phyloP scores from a whole-genome alignment of 805 yeast genomes.

The Candida quercuum region DNA sequence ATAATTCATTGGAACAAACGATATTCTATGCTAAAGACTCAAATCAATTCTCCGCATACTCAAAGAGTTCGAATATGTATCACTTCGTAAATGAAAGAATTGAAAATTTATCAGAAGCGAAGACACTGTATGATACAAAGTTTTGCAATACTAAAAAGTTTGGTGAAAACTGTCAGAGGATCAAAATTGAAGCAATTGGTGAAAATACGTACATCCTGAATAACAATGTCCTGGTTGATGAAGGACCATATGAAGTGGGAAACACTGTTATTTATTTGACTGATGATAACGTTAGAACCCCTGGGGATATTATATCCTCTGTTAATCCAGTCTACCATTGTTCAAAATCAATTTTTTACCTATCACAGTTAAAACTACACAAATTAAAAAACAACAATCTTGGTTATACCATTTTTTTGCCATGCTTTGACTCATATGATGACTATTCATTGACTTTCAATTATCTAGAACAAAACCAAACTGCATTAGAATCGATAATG shows the following conservation, averaged over 20 bases:
- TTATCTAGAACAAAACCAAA: constrained; percentile 48
- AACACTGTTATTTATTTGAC: constrained; percentile 63
- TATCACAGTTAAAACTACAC: constrained; percentile 47
- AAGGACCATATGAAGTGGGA: constrained; percentile 45
- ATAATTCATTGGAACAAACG: constrained; percentile 46
- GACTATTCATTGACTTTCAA: constrained; percentile 52
- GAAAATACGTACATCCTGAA: constrained; percentile 39
- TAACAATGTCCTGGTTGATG: constrained; percentile 44
- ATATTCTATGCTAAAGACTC: constrained; percentile 47
- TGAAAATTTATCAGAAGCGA: constrained; percentile 21
- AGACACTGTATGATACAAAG: constrained; percentile 41
- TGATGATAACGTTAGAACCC: constrained; percentile 56
- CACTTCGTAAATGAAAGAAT: constrained; percentile 53
- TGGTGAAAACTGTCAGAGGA: constrained; percentile 61
- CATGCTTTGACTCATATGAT: constrained; percentile 74
- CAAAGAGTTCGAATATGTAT: constrained; percentile 44
- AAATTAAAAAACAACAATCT: constrained; percentile 45
- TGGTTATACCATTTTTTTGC: constrained; percentile 76
- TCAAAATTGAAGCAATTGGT: constrained; percentile 38
- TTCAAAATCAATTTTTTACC: constrained; percentile 55
- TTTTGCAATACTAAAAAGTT: constrained; percentile 50
- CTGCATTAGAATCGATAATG: constrained; percentile 47
- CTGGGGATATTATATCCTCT: constrained; percentile 57
- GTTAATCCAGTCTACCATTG: constrained; percentile 61
- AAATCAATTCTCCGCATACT: constrained; percentile 19